Evolutionary conservation across 768 basidiomycete species (phyloP), one percentile per base, ranked within the genome.

Genomic region (Boletus rex-veris): DNA sequence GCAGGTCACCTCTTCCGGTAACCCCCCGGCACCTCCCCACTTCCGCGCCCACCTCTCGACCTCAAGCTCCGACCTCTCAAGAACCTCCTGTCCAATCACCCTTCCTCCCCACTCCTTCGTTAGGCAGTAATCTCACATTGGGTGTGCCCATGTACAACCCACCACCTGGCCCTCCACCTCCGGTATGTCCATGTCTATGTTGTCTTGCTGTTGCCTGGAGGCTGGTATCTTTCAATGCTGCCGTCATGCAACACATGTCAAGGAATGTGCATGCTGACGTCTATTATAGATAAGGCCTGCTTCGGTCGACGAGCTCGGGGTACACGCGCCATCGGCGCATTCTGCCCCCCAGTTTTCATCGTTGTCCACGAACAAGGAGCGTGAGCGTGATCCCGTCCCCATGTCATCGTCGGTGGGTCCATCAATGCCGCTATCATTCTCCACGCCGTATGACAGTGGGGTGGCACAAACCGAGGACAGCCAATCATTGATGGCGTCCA

Each of bases 261-360:
- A n/a, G n/a, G n/a, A n/a, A n/a, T n/a, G n/a, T n/a, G n/a, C n/a
- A 28, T 55, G 18, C 53, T 55, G 50, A 68, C 50, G 24, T 47
- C 28, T 50, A 12, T 33, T 33, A 9, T 12, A 33, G 14, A 24
- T 53, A 3, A 62, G 48, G 50, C 64, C 55, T 50, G 38, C 53
- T 15, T 68, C 64, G n/a, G 52, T 53, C 31, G 60, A 71, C n/a
- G 68, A 69, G n/a, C 63, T 69, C 9, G 69, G 68, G 9, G 24
- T 55, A 39, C 61, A 61, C 28, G 38, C 35, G 6, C 30, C 51
- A 28, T 31, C 41, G n/a, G 50, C 30, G 3, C 53, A 55, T 18
- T 11, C 53, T 15, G 1, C 52, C 8, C 46, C 53, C 1, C 76
- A 82, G 15, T 89, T 87, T 61, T 83, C 84, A 21, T 90, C 88